Evolutionary conservation across 345 rosid species (phyloP).

Genomic region (Brassica incana): DNA sequence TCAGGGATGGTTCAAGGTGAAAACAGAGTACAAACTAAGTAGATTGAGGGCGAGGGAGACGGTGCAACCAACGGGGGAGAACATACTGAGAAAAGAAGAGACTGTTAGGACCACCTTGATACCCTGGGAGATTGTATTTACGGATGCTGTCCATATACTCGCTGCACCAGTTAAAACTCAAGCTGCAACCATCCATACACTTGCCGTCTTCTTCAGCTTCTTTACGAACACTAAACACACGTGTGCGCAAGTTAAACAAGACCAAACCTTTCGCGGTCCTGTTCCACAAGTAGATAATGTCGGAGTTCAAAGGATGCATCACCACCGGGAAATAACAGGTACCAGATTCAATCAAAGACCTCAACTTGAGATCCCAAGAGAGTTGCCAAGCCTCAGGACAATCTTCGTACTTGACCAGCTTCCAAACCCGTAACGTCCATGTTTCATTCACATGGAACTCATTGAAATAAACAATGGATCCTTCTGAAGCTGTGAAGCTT

Average conservation of each 20-base stretch:
- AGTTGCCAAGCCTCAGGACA: conserved; percentile 26
- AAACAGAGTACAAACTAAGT: conserved; percentile 4
- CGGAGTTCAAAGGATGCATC: conserved; percentile 28
- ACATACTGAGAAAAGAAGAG: conserved; percentile 24
- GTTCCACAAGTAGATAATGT: conserved; percentile 33
- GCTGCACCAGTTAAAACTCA: conserved; percentile 11
- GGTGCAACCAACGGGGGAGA: conserved; percentile 24
- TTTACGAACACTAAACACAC: conserved; percentile 1
- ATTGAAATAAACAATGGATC: conserved; percentile 22
- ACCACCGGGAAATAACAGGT: not conserved
- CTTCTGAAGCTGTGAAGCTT: conserved; percentile 8
- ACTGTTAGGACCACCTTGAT: not conserved
- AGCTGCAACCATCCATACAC: conserved; percentile 22
- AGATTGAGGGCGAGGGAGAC: conserved; percentile 21
- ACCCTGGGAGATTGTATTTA: not conserved
- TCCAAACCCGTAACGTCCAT: conserved; percentile 24
- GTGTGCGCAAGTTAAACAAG: conserved; percentile 28
- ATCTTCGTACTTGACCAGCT: not conserved
- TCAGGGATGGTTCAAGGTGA: not conserved
- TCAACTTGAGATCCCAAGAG: conserved; percentile 1
- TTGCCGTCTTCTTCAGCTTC: not conserved
- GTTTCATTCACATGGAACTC: not conserved
- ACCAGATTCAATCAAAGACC: not conserved
- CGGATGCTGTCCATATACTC: not conserved
- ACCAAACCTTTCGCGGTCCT: not conserved